A percentile compares a stretch with the other conserved stretches of the same genome.
phyloP scores from a whole-genome alignment of 148 eudicot species.

The Rhododendron griersonianum region DNA sequence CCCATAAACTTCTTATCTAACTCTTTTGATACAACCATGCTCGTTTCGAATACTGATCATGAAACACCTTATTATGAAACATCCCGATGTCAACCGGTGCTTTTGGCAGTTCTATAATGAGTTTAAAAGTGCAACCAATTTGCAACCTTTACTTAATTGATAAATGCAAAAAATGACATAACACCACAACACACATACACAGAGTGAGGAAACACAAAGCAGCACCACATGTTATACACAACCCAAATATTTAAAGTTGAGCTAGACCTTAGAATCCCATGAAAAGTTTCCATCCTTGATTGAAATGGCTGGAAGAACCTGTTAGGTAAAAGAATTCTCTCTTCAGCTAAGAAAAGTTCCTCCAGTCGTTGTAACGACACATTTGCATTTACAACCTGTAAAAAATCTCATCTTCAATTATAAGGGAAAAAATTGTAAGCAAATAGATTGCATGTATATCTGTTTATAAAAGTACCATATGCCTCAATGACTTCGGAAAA shows the following conservation, averaged over 20 bases:
- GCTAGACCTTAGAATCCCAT: conserved; percentile 51
- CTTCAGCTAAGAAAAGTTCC: conserved; percentile 55
- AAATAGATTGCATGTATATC: not conserved
- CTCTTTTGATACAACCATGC: too few species aligned
- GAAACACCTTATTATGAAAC: not conserved
- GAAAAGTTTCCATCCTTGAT: conserved; percentile 53
- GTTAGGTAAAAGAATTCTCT: not conserved
- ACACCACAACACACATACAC: not conserved
- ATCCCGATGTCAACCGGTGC: not conserved
- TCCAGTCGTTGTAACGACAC: conserved; percentile 57
- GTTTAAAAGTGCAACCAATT: not conserved
- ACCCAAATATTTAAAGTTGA: not conserved
- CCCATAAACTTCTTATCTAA: not conserved
- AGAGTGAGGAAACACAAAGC: not conserved
- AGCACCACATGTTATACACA: not conserved
- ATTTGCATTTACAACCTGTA: conserved; percentile 56
- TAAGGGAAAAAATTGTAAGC: not conserved
- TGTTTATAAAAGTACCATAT: not conserved
- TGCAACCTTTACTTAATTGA: not conserved
- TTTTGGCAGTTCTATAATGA: not conserved
- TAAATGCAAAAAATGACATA: not conserved
- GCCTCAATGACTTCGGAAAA: not conserved
- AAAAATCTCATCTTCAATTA: not conserved
- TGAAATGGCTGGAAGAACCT: conserved; percentile 40
- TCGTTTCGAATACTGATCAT: not conserved